Conservation (phyloP, 1,284 basidiomycete species). For the Spongiforma sp. region DNA sequence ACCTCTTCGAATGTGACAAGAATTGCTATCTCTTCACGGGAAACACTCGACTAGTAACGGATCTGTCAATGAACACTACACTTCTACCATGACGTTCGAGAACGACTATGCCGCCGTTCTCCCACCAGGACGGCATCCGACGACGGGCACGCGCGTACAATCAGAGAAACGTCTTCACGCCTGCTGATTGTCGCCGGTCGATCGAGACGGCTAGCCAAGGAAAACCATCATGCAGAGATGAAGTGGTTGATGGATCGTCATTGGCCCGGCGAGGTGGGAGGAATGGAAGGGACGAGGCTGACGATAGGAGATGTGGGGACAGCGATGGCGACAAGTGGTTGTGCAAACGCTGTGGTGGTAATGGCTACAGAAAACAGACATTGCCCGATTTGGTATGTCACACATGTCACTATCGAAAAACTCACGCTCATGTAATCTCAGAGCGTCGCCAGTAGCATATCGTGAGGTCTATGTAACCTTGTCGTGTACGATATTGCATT, state of each 20-base stretch:
- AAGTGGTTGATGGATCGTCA: conserved; percentile 50
- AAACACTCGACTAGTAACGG: conserved; percentile 84
- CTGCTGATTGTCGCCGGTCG: conserved; percentile 81
- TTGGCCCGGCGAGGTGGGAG: conserved; percentile 29
- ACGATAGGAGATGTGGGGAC: conserved; percentile 81
- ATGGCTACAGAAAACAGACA: too few species aligned
- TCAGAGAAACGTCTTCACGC: conserved; percentile 26
- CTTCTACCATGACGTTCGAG: conserved; percentile 74
- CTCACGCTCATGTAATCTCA: too few species aligned
- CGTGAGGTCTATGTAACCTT: too few species aligned
- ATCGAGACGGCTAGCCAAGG: conserved; percentile 70
- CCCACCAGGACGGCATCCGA: conserved; percentile 69
- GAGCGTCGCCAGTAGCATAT: too few species aligned
- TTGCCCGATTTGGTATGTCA: too few species aligned
- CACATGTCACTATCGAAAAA: too few species aligned
- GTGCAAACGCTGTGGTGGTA: conserved; percentile 33
- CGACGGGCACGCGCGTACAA: conserved; percentile 42
- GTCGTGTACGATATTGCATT: too few species aligned
- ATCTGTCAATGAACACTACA: conserved; percentile 71
- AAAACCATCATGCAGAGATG: conserved; percentile 66
- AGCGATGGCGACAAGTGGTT: conserved; percentile 50
- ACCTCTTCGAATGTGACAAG: conserved; percentile 75
- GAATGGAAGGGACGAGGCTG: conserved; percentile 57
- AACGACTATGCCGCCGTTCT: conserved; percentile 91
- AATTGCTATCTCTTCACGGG: conserved; percentile 93